Evolutionary conservation across 2,329 filamentous ascomycete genomes (phyloP), one percentile per base, ranked within the genome.

Genomic region (Hypoxylon sp.): DNA sequence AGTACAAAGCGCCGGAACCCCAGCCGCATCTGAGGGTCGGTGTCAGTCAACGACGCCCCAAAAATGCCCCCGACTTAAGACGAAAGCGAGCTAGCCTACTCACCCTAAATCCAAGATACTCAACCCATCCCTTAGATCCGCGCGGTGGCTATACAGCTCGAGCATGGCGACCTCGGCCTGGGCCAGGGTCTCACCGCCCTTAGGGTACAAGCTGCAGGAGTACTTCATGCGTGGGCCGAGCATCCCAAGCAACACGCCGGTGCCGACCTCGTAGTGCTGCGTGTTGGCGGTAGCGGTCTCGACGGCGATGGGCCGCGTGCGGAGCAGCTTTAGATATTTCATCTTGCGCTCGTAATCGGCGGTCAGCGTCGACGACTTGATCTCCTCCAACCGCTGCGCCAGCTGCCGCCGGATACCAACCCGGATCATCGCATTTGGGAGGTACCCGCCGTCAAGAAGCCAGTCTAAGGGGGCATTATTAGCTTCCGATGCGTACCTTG

Each of bases 151-250:
- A 68, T 89, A 89, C 17, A 73, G 71, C 61, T 76, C 75, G 65
- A 89, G 69, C 87, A 89, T 89, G 3, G 78, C 80, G 34, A 82
- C 76, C 70, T 89, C 87, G 2, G 85, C 86, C 67, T 88, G 75
- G 2, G 75, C 85, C 42, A 89, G 69, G n/a, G 78, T 86, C 71
- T 86, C 81, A 52, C 73, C 72, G 11, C 83, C 84, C 53, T 78
- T 80, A 3, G 81, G 79, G 67, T 89, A 89, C 63, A 87, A 72
- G 66, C 82, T 87, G 57, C 75, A 78, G n/a, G 80, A 85, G 67
- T 89, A 90, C 76, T 89, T 89, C 84, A 89, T 89, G 45, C 85
- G 73, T 3, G 84, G 83, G 0, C 87, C 87, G 8, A 90, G 71
- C 67, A 79, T 84, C 19, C 78, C 80, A 19, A 72, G 70, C 29